Conservation (phyloP, 257 asterid species). For the Misopates orontium region DNA sequence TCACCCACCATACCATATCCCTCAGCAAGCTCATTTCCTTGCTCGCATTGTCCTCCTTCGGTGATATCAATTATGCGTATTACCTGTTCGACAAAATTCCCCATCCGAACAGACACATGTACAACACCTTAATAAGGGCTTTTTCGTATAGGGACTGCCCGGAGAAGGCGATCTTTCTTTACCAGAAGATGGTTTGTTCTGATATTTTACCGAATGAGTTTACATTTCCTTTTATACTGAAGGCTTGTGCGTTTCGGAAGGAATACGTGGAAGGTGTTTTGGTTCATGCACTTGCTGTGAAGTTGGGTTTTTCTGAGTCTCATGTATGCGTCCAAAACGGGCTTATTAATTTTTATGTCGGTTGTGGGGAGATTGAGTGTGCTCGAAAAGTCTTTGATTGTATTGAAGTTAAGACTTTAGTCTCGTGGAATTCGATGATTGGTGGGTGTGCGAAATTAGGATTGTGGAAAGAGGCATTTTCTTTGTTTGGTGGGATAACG, state of each 20-base stretch:
- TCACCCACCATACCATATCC: slow-evolving; percentile 44
- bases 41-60: slow-evolving; percentile 44
- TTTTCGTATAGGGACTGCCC: slow-evolving; percentile 41
- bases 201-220: slow-evolving; percentile 53
- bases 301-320: slow-evolving; percentile 48
- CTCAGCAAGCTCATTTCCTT: slow-evolving; percentile 71
- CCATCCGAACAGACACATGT: slow-evolving; percentile 59
- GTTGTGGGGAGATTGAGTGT: slow-evolving; percentile 46
- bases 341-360: slow-evolving; percentile 49
- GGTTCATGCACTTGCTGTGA: slow-evolving; percentile 52
- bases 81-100: slow-evolving; percentile 56
- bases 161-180: slow-evolving; percentile 35
- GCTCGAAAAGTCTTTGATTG: slow-evolving; percentile 60
- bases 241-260: slow-evolving; percentile 60
- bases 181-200: slow-evolving; percentile 29
- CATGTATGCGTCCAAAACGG: slow-evolving; percentile 66
- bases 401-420: slow-evolving; percentile 45
- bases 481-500: slow-evolving; percentile 48
- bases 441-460: slow-evolving; percentile 57
- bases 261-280: slow-evolving; percentile 45
- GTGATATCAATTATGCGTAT: slow-evolving; percentile 55
- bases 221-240: slow-evolving; percentile 68
- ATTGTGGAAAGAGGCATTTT: slow-evolving; percentile 45
- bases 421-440: slow-evolving; percentile 78
- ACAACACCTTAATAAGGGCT: slow-evolving; percentile 72